Conservation (phyloP, 148 eudicot species). For the Rhododendron kiyosumense region DNA sequence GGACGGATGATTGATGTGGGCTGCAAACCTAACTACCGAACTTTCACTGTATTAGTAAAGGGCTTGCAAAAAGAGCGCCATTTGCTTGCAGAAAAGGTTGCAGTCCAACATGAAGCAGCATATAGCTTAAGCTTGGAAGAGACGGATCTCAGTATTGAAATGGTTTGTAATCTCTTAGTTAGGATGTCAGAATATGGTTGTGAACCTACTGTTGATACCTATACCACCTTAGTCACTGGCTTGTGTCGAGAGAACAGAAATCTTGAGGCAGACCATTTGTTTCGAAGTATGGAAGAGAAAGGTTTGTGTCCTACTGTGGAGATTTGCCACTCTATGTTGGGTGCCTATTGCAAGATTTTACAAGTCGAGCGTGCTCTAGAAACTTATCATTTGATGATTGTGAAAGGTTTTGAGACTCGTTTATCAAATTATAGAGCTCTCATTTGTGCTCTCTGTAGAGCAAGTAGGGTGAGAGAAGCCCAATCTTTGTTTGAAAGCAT, state of each 20-base stretch:
- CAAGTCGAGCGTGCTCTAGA: conserved; percentile 54
- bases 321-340: conserved; percentile 38
- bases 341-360: conserved; percentile 43
- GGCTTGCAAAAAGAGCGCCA: conserved; percentile 49
- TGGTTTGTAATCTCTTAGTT: conserved; percentile 30
- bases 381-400: conserved; percentile 29
- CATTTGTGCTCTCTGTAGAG: conserved; percentile 49
- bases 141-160: conserved; percentile 25
- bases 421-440: conserved; percentile 45
- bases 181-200: conserved; percentile 52
- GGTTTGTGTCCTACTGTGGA: conserved; percentile 31
- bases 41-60: conserved; percentile 44
- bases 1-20: conserved; percentile 40
- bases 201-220: conserved; percentile 54
- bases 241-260: conserved; percentile 50
- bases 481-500: conserved; percentile 41
- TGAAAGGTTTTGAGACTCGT: conserved; percentile 33
- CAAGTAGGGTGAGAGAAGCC: conserved; percentile 34
- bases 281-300: conserved; percentile 51
- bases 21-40: conserved; percentile 54
- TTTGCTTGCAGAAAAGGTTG: conserved; percentile 34
- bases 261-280: conserved; percentile 50
- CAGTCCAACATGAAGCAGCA: conserved; percentile 37
- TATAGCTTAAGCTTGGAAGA: conserved; percentile 23
- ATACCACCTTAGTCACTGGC: conserved; percentile 41